Conservation (phyloP, 2,329 filamentous ascomycete genomes). For the Epichloe bromicola region DNA sequence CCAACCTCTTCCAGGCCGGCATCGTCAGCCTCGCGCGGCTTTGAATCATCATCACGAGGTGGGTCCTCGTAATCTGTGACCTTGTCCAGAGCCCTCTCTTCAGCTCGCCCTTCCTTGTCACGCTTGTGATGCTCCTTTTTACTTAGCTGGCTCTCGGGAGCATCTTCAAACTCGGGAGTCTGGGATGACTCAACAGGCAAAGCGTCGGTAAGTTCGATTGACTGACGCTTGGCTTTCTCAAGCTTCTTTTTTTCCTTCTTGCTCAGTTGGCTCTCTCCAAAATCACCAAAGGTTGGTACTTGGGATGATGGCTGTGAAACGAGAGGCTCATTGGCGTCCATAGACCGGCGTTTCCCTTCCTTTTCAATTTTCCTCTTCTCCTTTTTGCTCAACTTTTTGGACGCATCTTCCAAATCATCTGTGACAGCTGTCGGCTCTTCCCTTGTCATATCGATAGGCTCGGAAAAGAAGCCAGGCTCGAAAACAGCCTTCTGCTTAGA, state of each 20-base stretch:
- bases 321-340: slow-evolving; percentile 7
- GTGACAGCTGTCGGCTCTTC: slow-evolving; percentile 13
- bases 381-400: slow-evolving; percentile 31
- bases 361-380: slow-evolving; percentile 36
- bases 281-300: slow-evolving; percentile 10
- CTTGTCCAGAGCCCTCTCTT: slow-evolving; percentile 12
- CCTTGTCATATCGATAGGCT: slow-evolving; percentile 32
- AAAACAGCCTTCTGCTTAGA: slow-evolving; percentile 9
- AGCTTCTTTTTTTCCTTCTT: slow-evolving; percentile 37
- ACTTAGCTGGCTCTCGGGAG: slow-evolving; percentile 14
- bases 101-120: slow-evolving; percentile 21
- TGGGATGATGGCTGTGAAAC: not conserved
- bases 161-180: slow-evolving; percentile 12
- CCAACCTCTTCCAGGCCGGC: slow-evolving; percentile 15
- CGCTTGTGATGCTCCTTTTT: slow-evolving; percentile 28
- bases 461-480: slow-evolving; percentile 32
- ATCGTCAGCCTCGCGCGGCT: slow-evolving; percentile 11
- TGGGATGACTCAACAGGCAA: slow-evolving; percentile 1
- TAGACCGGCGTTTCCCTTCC: slow-evolving; percentile 21
- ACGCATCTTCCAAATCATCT: slow-evolving; percentile 12
- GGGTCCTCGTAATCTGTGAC: slow-evolving; percentile 14
- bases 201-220: slow-evolving; percentile 5
- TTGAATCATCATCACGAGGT: slow-evolving; percentile 7
- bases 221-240: slow-evolving; percentile 20
- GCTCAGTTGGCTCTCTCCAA: slow-evolving; percentile 20